phyloP scores from a whole-genome alignment of 495 filamentous ascomycete genomes.

The Penicillium cosmopolitanum region DNA sequence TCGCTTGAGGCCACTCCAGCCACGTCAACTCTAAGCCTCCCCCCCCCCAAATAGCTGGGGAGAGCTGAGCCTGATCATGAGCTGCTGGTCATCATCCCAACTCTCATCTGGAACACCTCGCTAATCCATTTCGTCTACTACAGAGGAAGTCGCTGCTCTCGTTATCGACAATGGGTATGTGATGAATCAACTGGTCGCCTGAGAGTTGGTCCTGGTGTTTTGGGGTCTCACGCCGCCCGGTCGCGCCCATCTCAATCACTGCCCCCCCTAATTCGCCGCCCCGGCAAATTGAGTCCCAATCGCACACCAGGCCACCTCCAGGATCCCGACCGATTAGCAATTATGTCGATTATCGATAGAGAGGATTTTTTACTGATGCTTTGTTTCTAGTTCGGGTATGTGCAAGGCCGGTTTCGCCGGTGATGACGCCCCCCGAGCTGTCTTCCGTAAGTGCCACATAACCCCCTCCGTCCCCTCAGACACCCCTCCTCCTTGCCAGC shows the following conservation, averaged over 20 bases:
- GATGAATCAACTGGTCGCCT: constrained; percentile 20
- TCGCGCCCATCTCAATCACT: constrained; percentile 29
- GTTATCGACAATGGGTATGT: constrained; percentile 99
- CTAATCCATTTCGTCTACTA: constrained; percentile 58
- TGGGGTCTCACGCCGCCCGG: constrained; percentile 27
- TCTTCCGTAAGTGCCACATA: constrained; percentile 89
- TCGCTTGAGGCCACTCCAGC: constrained; percentile 41
- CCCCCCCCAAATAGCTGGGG: constrained; percentile 19
- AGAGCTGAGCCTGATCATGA: constrained; percentile 10
- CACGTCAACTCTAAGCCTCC: constrained; percentile 31
- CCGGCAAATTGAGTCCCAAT: constrained; percentile 26
- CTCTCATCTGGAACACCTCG: constrained; percentile 13
- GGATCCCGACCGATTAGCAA: constrained; percentile 6
- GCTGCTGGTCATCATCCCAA: not conserved
- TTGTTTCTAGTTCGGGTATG: constrained; percentile 89
- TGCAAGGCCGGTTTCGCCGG: constrained; percentile 99
- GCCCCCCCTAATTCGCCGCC: constrained; percentile 22
- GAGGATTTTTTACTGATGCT: constrained; percentile 49
- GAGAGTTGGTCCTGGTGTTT: constrained; percentile 28
- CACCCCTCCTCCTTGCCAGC: constrained; percentile 26
- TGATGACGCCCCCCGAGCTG: constrained; percentile 99
- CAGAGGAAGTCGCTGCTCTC: constrained; percentile 99
- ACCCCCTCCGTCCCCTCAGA: constrained; percentile 16
- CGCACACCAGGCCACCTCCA: constrained; percentile 13
- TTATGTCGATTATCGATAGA: constrained; percentile 4